Evolutionary conservation across 2,329 filamentous ascomycete genomes (phyloP).

Genomic region (Eutypella sp.): DNA sequence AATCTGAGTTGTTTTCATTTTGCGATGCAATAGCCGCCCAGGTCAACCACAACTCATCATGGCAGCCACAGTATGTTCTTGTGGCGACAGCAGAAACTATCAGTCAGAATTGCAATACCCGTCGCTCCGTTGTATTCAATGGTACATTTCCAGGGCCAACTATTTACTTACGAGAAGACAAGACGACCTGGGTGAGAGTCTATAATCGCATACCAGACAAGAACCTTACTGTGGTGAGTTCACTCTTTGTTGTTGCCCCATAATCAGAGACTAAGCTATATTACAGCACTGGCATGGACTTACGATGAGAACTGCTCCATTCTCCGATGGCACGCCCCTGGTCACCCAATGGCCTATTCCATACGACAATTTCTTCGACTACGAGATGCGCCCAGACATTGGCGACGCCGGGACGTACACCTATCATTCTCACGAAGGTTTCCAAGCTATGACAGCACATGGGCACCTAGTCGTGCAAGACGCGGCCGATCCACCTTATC

Average conservation of each 20-base stretch:
- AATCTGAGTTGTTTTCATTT: background rate
- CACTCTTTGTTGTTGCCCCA: background rate
- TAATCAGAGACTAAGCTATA: no score
- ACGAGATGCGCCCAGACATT: slow-evolving; percentile 50
- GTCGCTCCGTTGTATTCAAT: slow-evolving; percentile 46
- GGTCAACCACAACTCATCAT: slow-evolving; percentile 17
- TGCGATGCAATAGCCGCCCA: background rate
- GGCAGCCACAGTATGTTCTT: slow-evolving; percentile 27
- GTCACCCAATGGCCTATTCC: slow-evolving; percentile 64
- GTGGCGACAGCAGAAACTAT: slow-evolving; percentile 30
- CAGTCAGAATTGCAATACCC: slow-evolving; percentile 40
- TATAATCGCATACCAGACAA: slow-evolving; percentile 49
- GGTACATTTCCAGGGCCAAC: slow-evolving; percentile 47
- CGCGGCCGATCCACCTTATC: slow-evolving; percentile 41
- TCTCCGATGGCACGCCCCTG: slow-evolving; percentile 57
- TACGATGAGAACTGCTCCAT: slow-evolving; percentile 52
- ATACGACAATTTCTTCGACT: slow-evolving; percentile 59
- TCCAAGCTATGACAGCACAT: slow-evolving; percentile 54
- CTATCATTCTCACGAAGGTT: slow-evolving; percentile 63
- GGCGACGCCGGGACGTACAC: slow-evolving; percentile 60
- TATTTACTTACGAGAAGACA: slow-evolving; percentile 41
- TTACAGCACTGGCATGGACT: slow-evolving; percentile 64
- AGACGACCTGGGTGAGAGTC: slow-evolving; percentile 52
- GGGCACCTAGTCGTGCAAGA: slow-evolving; percentile 58
- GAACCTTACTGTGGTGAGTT: slow-evolving; percentile 49